Base-by-base conservation (phyloP, 805 yeast genomes). In the Kodamaea kakaduensis region DNA sequence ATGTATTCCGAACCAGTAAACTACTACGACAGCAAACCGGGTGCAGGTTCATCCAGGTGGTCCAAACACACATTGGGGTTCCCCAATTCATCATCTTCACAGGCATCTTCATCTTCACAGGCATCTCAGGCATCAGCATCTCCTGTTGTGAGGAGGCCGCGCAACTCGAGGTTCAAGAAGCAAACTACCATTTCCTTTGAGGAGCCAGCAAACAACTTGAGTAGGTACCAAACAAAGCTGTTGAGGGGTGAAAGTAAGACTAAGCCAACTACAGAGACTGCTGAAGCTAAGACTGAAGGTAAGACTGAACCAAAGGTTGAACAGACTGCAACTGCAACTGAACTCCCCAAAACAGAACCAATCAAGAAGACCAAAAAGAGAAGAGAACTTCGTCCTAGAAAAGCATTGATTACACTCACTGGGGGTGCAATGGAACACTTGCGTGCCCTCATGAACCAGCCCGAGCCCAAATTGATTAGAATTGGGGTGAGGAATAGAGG, bases 401-500 rank as follows among this genome's bases (percentile, higher is more conserved):
- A 86, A 62, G 95, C 97, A 1, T 81, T 90, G 32, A 86, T 93
- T 31, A 75, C 94, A 4, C 68, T 93, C 34, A 73, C 90, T 0
- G 77, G 84, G 2, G 74, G 69, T 33, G 98, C 98, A 1, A 64
- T 86, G 2, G 56, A 58, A 4, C 97, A 93, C 60, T 63, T 93
- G 40, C 65, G 67, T 38, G 73, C 69, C 0, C 66, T 93, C 17
- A 63, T 84, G 44, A 76, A 81, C 36, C 84, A 79, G 45, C 97
- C 97, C 4, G 78, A 78, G 30, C 97, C 97, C 9, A 78, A 90
- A 62, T 69, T 87, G 51, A 86, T 93, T 31, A 74, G 97, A 49
- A 81, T 93, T 9, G 95, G 97, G 10, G 97, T 94, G n/a, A 77
- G 78, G 45, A 93, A 93, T 61, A 73, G 97, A 54, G 98, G 98